These are phyloP conservation scores for Alternaria atra DNA, from an alignment of 2,329 filamentous ascomycete genomes.

Conservation along the genomic window DNA sequence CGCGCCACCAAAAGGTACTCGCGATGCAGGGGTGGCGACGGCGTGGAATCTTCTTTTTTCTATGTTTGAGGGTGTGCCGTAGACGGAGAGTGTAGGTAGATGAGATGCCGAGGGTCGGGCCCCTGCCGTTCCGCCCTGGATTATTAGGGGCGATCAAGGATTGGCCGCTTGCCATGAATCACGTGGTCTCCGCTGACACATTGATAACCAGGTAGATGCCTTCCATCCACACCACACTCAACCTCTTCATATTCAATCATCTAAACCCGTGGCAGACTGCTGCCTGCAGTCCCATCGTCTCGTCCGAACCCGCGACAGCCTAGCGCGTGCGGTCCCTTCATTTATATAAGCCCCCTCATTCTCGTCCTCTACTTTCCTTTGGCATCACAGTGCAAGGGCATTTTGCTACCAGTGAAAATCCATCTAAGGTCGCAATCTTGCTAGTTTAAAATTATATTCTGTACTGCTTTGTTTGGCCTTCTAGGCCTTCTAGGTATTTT, in stretches of 20 bases:
- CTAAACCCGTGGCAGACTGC: background rate
- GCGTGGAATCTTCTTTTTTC: background rate
- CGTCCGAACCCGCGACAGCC: background rate
- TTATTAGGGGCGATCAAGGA: background rate
- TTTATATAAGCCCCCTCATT: background rate
- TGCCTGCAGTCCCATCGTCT: background rate
- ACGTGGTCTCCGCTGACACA: background rate
- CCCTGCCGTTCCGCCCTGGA: background rate
- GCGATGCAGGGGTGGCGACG: constrained; percentile 3
- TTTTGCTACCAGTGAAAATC: background rate
- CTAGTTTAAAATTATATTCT: background rate
- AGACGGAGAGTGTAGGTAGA: background rate
- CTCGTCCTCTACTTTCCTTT: background rate
- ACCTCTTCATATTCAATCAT: background rate
- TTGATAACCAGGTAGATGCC: background rate
- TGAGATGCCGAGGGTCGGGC: background rate
- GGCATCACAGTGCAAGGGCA: background rate
- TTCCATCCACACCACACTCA: background rate
- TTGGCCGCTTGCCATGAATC: background rate
- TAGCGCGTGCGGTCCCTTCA: background rate
- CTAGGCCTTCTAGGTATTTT: background rate
- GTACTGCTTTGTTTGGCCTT: background rate
- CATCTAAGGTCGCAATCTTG: background rate
- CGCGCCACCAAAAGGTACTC: background rate
- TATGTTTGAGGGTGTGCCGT: background rate